phyloP scores from a whole-genome alignment of 2,329 filamentous ascomycete genomes.

The Diplodia intermedia region DNA sequence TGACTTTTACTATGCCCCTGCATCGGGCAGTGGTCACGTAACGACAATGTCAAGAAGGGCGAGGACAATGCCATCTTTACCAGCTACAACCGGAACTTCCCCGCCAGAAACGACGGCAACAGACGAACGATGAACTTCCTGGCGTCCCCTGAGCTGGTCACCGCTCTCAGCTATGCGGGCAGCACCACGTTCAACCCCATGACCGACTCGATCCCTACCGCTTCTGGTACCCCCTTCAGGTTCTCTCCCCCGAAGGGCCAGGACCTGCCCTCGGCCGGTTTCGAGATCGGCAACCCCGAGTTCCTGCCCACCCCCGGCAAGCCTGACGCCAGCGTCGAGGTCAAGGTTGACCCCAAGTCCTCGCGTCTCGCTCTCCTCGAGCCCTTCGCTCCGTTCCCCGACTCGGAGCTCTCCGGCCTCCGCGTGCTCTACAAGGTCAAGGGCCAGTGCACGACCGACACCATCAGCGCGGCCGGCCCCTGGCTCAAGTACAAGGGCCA shows the following conservation, averaged over 20 bases:
- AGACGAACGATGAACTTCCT: constrained; percentile 98
- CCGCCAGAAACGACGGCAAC: constrained; percentile 95
- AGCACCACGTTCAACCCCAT: constrained; percentile 95
- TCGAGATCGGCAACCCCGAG: constrained; percentile 76
- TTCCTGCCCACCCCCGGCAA: constrained; percentile 76
- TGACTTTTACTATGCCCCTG: constrained; percentile 61
- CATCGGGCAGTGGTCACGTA: constrained; percentile 94
- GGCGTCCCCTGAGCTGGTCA: constrained; percentile 94
- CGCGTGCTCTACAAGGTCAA: constrained; percentile 94
- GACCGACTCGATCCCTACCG: constrained; percentile 81
- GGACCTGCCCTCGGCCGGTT: constrained; percentile 72
- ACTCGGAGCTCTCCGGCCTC: constrained; percentile 74
- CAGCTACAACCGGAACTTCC: constrained; percentile 99
- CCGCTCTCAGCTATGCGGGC: constrained; percentile 92
- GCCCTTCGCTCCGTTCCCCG: constrained; percentile 85
- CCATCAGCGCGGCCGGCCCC: constrained; percentile 93
- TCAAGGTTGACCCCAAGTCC: constrained; percentile 86
- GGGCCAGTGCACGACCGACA: constrained; percentile 98
- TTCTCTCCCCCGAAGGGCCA: constrained; percentile 76
- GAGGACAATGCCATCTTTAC: constrained; percentile 93
- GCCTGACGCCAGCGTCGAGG: constrained; percentile 72
- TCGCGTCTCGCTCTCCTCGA: constrained; percentile 89
- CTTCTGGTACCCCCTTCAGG: constrained; percentile 80
- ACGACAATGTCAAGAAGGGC: constrained; percentile 83
- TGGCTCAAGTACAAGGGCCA: constrained; percentile 99